Evolutionary conservation across 495 filamentous ascomycete genomes (phyloP).

Genomic region (Trichoderma gamsii): DNA sequence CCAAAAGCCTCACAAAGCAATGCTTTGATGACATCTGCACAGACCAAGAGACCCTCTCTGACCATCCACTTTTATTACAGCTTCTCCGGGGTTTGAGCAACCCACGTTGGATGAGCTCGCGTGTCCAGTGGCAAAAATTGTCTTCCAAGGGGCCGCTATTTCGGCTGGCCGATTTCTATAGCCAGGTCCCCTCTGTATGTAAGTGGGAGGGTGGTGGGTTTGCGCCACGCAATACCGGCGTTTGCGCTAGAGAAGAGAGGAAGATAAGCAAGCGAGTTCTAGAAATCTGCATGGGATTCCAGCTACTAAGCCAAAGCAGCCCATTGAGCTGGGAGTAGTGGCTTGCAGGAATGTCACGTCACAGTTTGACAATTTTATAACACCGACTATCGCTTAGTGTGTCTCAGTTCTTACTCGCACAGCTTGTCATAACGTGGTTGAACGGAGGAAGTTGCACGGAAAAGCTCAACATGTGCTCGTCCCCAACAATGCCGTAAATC

Average conservation of each 20-base stretch:
- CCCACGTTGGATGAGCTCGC: conserved; percentile 12
- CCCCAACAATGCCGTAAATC: background rate
- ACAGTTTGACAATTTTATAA: too few species aligned
- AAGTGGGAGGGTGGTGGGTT: background rate
- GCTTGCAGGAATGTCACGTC: too few species aligned
- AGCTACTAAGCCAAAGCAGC: background rate
- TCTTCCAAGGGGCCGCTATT: background rate
- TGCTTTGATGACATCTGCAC: conserved; percentile 4
- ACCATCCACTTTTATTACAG: background rate
- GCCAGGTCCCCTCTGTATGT: background rate
- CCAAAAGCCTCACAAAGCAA: too few species aligned
- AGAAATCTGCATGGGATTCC: background rate
- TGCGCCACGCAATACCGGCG: background rate
- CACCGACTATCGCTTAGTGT: too few species aligned
- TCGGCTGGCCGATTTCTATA: background rate
- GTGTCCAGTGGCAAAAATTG: conserved; percentile 6
- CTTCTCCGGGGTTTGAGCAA: background rate
- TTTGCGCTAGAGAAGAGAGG: background rate
- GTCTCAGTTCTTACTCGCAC: too few species aligned
- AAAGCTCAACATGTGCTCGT: background rate
- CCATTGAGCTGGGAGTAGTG: too few species aligned
- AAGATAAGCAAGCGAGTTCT: background rate
- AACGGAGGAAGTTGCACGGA: too few species aligned
- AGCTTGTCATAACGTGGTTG: too few species aligned
- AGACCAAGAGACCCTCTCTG: background rate